Base-by-base conservation (phyloP, 2,329 filamentous ascomycete species). In the Cytospora piceicola region DNA sequence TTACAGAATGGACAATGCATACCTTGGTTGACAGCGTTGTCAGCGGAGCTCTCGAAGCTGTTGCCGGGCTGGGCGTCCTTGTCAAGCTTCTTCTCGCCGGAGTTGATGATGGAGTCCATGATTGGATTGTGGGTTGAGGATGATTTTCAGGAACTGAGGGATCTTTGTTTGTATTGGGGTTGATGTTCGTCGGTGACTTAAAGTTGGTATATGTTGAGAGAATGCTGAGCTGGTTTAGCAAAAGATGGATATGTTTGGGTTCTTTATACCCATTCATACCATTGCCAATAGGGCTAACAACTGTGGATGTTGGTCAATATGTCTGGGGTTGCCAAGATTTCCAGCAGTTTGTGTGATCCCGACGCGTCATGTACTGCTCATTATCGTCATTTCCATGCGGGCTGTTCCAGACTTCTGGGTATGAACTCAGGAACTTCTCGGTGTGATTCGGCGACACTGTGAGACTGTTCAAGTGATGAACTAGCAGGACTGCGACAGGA, bases 61-160 rank as follows among this genome's bases (percentile, higher is more conserved):
- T 67, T 63, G 39, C 69, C 69, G 30, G 69, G 65, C 68, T 70
- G 68, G 12, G 69, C 61, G 59, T 67, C 67, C 65, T 70, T 69
- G 59, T 51, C 51, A 9, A 70, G 24, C 62, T 67, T 69, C 52
- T 59, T 54, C 32, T 67, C 52, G 34, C 54, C 65, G 46, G 62
- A 34, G 56, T 63, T 58, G 63, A 63, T 66, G 63, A 67, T 11
- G 32, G 61, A 49, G 54, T 66, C 63, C 63, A 66, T 67, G 11
- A 7, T 58, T 51, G 51, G 14, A 42, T 49, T 42, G 14, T 42
- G 39, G 14, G 14, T 6, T 34, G 32, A 8, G 32, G 32, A 34
- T 8, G 32, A 8, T 8, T 34, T 9, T 34, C 32, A 34, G 11
- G 14, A 17, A 39, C 12, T 20, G 4, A 17, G 22, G 9, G n/a